Conservation (phyloP, 495 filamentous ascomycete species). For the Neurospora sp. region DNA sequence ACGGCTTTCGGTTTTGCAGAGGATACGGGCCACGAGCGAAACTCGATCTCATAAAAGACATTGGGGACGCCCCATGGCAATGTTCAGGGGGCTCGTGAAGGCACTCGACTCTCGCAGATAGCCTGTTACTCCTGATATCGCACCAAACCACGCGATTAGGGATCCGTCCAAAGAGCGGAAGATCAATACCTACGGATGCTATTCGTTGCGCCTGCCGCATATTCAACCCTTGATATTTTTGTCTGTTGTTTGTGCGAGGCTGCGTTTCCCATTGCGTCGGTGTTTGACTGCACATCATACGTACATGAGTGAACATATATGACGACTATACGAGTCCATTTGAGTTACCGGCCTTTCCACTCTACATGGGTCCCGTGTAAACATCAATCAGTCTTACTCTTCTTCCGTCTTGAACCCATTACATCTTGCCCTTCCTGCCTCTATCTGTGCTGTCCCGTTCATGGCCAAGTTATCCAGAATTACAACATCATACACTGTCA, state of each 20-base stretch:
- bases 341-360: neutral
- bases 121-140: conserved; percentile 1
- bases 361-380: neutral
- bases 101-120: conserved; percentile 10
- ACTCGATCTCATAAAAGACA: conserved; percentile 13
- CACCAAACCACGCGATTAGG: neutral
- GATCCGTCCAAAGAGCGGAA: neutral
- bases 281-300: neutral
- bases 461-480: no score
- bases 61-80: conserved; percentile 13
- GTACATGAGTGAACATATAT: neutral
- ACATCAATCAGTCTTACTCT: neutral
- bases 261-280: neutral
- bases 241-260: neutral
- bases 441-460: neutral
- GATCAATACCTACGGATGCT: neutral
- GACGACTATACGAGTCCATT: neutral
- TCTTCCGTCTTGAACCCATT: neutral
- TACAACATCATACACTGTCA: neutral
- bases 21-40: conserved; percentile 22
- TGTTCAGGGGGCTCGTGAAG: conserved; percentile 13
- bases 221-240: neutral
- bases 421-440: neutral
- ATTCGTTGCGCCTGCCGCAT: neutral
- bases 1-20: conserved; percentile 23